Conservation (phyloP, 345 rosid species). For the Triadica sebifera region DNA sequence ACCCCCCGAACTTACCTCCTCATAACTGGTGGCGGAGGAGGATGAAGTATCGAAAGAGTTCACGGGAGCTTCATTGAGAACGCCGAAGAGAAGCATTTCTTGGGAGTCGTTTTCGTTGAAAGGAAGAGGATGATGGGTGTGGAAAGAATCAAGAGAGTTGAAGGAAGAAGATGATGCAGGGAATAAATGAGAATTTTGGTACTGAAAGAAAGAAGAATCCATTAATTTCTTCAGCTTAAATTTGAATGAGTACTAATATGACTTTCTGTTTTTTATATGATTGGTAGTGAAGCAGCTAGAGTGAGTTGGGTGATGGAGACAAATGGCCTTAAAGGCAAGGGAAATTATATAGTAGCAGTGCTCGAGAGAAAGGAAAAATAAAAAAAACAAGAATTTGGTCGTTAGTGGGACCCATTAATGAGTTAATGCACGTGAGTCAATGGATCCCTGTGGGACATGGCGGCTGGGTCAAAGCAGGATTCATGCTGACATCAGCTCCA, state of each 20-base stretch:
- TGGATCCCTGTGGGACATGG: conserved; percentile 29
- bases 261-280: too few relatives aligned
- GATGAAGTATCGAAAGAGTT: conserved; percentile 12
- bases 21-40: conserved; percentile 7
- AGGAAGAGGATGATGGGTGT: conserved; percentile 38
- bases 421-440: conserved; percentile 60
- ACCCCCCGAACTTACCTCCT: conserved; percentile 34
- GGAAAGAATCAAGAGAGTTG: conserved; percentile 22
- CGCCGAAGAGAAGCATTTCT: conserved; percentile 55
- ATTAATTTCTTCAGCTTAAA: not conserved
- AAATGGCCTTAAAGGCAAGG: not conserved
- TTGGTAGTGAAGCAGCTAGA: too few relatives aligned
- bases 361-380: not conserved
- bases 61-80: conserved; percentile 35
- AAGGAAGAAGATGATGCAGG: conserved; percentile 32
- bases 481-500: conserved; percentile 21
- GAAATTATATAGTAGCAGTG: conserved; percentile 25
- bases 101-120: conserved; percentile 57
- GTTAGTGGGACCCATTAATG: conserved; percentile 24
- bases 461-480: conserved; percentile 34
- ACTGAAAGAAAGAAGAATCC: conserved; percentile 39
- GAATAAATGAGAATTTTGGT: conserved; percentile 28
- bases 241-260: too few relatives aligned
- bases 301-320: too few relatives aligned
- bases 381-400: conserved; percentile 21